Base-by-base conservation (phyloP, 352 stramenopile species). In the Phytophthora multivora region DNA sequence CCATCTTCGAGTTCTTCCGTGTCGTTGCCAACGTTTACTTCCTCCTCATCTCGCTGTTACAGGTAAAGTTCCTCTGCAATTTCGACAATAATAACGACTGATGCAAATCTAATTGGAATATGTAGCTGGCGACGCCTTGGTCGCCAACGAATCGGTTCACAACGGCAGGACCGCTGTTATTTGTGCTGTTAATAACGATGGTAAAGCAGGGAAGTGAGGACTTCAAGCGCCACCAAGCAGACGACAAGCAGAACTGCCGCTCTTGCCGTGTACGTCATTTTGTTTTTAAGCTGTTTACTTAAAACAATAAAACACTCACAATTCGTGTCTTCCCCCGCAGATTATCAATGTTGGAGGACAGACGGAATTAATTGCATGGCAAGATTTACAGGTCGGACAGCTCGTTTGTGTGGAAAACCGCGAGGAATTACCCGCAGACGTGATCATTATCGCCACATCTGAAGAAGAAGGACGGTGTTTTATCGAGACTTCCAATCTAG, bases 21-120 rank as follows among this genome's bases (percentile, higher is more conserved):
- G 79, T 95, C 52, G 89, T 97, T 42, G 93, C 90, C 26, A 98
- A 98, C 66, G 75, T 98, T 57, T 98, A 98, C 75, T 98, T 98
- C 70, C 69, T 98, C n/a, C 73, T 92, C 31, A 95, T 98, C 38
- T 95, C 90, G 9, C 54, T 94, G 30, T 81, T 98, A 13, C 97
- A 98, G 75, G 75, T 84, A 42, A 41, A 25, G 12, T 2, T 18
- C 7, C 6, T 38, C 15, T 6, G 12, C 25, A 26, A 51, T 13
- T 23, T 33, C 28, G 28, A 19, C 35, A 31, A 33, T 40, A 18
- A 18, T n/a, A n/a, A n/a, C n/a, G n/a, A n/a, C n/a, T 2, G 28
- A 12, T 33, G 28, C 28, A 33, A 33, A 33, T 33, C 28, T 33
- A 33, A 33, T 9, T 13, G 28, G 16, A 25, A 23, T 42, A 5